Conservation (phyloP, 2,329 filamentous ascomycete genomes). For the Amauroascus niger region DNA sequence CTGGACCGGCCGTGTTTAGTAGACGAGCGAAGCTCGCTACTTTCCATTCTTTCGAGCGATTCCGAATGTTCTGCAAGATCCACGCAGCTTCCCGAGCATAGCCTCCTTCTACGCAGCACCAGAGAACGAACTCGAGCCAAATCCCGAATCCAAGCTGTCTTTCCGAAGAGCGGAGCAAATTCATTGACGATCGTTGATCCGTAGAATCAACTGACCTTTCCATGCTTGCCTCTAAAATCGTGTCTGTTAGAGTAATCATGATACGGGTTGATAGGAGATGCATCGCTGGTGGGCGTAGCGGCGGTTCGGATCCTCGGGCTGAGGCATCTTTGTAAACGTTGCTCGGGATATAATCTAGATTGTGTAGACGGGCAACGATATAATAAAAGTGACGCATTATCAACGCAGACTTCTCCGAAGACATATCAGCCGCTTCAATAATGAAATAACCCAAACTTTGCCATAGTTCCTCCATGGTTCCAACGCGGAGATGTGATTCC, state of each 20-base stretch:
- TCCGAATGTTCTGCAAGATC: slow-evolving; percentile 31
- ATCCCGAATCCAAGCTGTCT: slow-evolving; percentile 38
- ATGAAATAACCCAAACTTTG: slow-evolving; percentile 34
- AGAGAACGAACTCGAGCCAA: slow-evolving; percentile 43
- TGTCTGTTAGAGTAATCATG: slow-evolving; percentile 40
- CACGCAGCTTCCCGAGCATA: slow-evolving; percentile 34
- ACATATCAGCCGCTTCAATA: slow-evolving; percentile 32
- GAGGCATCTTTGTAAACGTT: slow-evolving; percentile 35
- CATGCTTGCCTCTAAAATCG: slow-evolving; percentile 37
- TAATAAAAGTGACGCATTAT: slow-evolving; percentile 39
- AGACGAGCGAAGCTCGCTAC: slow-evolving; percentile 34
- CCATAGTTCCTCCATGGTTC: slow-evolving; percentile 32
- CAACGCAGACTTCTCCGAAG: slow-evolving; percentile 27
- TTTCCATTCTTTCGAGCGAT: slow-evolving; percentile 29
- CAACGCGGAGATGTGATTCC: slow-evolving; percentile 9
- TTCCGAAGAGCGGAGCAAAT: slow-evolving; percentile 31
- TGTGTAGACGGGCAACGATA: slow-evolving; percentile 39
- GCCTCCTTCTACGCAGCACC: slow-evolving; percentile 43
- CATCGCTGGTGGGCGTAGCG: slow-evolving; percentile 36
- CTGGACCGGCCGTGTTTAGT: slow-evolving; percentile 21
- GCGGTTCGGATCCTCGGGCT: slow-evolving; percentile 21
- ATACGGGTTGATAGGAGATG: slow-evolving; percentile 38
- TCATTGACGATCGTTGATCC: slow-evolving; percentile 32
- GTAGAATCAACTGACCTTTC: slow-evolving; percentile 31
- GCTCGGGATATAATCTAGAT: slow-evolving; percentile 36